Percentiles rank a stretch among this genome's conserved stretches.
Conservation (phyloP, 768 basidiomycete genomes). For the Tricholomella constricta region DNA sequence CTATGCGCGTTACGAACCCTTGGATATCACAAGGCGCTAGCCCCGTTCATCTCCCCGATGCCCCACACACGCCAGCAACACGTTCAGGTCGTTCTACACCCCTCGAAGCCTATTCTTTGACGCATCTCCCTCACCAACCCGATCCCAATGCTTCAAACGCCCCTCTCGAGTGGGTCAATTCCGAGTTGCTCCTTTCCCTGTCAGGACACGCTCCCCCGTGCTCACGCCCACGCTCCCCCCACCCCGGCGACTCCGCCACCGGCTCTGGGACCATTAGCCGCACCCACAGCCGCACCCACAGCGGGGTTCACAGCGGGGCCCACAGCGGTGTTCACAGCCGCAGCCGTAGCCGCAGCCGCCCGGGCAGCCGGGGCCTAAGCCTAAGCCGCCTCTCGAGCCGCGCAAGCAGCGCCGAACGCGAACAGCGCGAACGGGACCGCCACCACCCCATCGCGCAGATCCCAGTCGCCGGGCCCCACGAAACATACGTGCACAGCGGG, state of each 20-base stretch:
- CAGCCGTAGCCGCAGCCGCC: conserved; percentile 28
- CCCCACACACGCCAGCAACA: conserved; percentile 15
- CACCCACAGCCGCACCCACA: conserved; percentile 25
- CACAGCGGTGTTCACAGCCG: conserved; percentile 27
- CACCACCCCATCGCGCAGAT: conserved; percentile 11
- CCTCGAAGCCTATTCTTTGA: conserved; percentile 36
- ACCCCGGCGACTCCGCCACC: conserved; percentile 15
- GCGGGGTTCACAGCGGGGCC: conserved; percentile 25
- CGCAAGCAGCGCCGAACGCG: conserved; percentile 59
- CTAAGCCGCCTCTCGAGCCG: conserved; percentile 37
- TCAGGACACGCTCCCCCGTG: conserved; percentile 38
- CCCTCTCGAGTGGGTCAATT: conserved; percentile 80
- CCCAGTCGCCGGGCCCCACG: conserved; percentile 30
- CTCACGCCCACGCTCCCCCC: conserved; percentile 23
- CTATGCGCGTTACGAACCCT: conserved; percentile 64
- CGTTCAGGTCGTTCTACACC: conserved; percentile 43
- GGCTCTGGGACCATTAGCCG: conserved; percentile 27
- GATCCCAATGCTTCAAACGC: conserved; percentile 40
- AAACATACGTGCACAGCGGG: conserved; percentile 54
- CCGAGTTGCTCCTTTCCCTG: conserved; percentile 75
- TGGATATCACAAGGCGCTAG: conserved; percentile 51
- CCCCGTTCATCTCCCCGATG: conserved; percentile 28
- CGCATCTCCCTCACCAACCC: conserved; percentile 49
- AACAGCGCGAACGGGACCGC: neutral
- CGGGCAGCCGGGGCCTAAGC: conserved; percentile 15